phyloP scores from a whole-genome alignment of 2,329 filamentous ascomycete genomes.

The Diaporthe ilicicola region DNA sequence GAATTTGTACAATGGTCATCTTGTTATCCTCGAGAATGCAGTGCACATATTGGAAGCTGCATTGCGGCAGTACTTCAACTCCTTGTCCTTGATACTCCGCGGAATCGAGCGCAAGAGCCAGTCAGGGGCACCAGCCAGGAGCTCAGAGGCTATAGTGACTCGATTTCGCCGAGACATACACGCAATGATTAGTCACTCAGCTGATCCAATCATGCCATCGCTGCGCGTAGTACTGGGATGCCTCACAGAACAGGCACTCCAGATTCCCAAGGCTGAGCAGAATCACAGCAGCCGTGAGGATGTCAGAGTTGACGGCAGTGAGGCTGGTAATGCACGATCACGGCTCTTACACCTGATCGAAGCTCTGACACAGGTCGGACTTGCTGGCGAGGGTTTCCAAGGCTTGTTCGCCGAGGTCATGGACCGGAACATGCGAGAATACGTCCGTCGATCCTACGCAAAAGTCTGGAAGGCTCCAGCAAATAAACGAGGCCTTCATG shows the following conservation, averaged over 20 bases:
- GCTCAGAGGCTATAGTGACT: slow-evolving; percentile 49
- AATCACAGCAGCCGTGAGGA: background rate
- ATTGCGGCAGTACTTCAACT: slow-evolving; percentile 64
- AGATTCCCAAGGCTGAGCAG: slow-evolving; percentile 37
- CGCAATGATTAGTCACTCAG: slow-evolving; percentile 71
- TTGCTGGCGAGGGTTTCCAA: slow-evolving; percentile 75
- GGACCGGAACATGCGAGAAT: slow-evolving; percentile 70
- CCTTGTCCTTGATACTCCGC: slow-evolving; percentile 59
- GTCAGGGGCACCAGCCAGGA: slow-evolving; percentile 43
- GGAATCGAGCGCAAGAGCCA: slow-evolving; percentile 48
- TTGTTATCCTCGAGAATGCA: slow-evolving; percentile 56
- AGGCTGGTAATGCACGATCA: slow-evolving; percentile 51
- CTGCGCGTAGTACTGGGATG: slow-evolving; percentile 63
- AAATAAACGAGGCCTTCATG: slow-evolving; percentile 31
- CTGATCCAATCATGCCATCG: slow-evolving; percentile 62
- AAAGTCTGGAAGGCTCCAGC: slow-evolving; percentile 65
- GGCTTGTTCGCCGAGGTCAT: slow-evolving; percentile 77
- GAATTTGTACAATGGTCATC: slow-evolving; percentile 52
- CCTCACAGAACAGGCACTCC: slow-evolving; percentile 60
- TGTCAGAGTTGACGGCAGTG: background rate
- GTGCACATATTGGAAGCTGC: slow-evolving; percentile 68
- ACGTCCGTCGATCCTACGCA: slow-evolving; percentile 68
- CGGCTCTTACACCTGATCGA: slow-evolving; percentile 65
- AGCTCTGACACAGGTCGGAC: slow-evolving; percentile 69
- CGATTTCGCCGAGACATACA: slow-evolving; percentile 69